These are phyloP conservation scores for Malus hybrid DNA, from an alignment of 331 rosid genomes.

Conservation along the genomic window DNA sequence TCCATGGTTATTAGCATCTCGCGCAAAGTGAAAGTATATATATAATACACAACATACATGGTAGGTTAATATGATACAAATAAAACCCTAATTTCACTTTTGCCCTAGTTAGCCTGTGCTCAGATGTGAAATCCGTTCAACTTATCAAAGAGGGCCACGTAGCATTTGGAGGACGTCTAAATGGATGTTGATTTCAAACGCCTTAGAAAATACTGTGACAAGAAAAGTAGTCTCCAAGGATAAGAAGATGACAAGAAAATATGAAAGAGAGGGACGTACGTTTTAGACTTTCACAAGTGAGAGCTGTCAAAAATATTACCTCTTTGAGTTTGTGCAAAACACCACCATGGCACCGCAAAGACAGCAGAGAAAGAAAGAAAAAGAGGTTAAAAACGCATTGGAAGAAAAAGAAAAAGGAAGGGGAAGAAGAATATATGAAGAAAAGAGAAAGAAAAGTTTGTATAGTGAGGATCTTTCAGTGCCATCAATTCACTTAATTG, in stretches of 20 bases:
- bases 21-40: no score
- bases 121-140: background rate
- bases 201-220: background rate
- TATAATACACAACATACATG: no score
- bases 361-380: conserved; percentile 6
- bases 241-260: background rate
- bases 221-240: background rate
- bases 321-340: conserved; percentile 43
- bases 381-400: conserved; percentile 4
- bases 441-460: conserved; percentile 20
- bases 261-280: background rate
- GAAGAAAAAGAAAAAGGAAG: background rate
- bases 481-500: conserved; percentile 38
- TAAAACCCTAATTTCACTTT: background rate
- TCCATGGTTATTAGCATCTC: no score
- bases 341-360: background rate
- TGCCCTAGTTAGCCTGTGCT: background rate
- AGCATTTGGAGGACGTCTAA: background rate
- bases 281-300: background rate
- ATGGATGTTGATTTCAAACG: background rate
- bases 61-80: background rate
- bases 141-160: background rate
- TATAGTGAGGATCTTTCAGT: conserved; percentile 43
- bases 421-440: background rate
- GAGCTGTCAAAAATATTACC: conserved; percentile 22